Conservation (phyloP, 1,284 basidiomycete genomes). For the Ganoderma sp. region DNA sequence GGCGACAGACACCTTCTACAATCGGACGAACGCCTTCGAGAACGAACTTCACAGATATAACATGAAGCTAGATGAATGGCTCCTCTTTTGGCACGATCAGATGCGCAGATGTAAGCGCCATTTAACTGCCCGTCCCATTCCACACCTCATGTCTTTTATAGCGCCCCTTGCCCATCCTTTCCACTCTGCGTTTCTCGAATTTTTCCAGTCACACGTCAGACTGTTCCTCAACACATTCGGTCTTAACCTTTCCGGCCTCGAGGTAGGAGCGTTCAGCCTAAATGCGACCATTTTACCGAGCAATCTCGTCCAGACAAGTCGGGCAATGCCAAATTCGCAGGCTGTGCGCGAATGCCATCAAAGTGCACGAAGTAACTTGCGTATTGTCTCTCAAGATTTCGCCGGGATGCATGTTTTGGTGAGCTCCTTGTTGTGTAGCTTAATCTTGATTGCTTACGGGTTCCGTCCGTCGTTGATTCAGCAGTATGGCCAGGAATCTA, state of each 20-base stretch:
- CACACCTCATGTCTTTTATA: conserved; percentile 35
- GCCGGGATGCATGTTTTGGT: conserved; percentile 77
- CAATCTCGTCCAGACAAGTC: conserved; percentile 46
- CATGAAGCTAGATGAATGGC: conserved; percentile 71
- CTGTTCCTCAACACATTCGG: conserved; percentile 84
- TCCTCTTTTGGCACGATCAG: conserved; percentile 68
- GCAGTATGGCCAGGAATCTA: conserved; percentile 83
- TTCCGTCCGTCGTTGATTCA: conserved; percentile 37
- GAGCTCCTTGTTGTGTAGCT: conserved; percentile 36
- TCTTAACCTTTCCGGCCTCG: conserved; percentile 63
- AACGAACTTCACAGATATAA: conserved; percentile 74
- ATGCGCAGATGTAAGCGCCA: conserved; percentile 64
- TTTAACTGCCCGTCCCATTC: background rate
- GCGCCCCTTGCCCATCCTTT: conserved; percentile 65
- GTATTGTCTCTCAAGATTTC: conserved; percentile 75
- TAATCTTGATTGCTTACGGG: background rate
- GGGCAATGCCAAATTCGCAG: conserved; percentile 63
- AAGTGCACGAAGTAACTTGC: conserved; percentile 70
- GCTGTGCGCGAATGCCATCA: conserved; percentile 74
- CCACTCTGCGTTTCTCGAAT: conserved; percentile 71
- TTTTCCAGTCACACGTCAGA: conserved; percentile 77
- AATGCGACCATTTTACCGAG: conserved; percentile 14
- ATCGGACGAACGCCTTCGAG: conserved; percentile 68
- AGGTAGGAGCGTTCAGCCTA: conserved; percentile 47
- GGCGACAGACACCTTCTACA: conserved; percentile 74